A percentile compares a stretch with the other conserved stretches of the same genome.
Evolutionary conservation across 768 basidiomycete species (phyloP).

Genomic region (Auriscalpium orientale): DNA sequence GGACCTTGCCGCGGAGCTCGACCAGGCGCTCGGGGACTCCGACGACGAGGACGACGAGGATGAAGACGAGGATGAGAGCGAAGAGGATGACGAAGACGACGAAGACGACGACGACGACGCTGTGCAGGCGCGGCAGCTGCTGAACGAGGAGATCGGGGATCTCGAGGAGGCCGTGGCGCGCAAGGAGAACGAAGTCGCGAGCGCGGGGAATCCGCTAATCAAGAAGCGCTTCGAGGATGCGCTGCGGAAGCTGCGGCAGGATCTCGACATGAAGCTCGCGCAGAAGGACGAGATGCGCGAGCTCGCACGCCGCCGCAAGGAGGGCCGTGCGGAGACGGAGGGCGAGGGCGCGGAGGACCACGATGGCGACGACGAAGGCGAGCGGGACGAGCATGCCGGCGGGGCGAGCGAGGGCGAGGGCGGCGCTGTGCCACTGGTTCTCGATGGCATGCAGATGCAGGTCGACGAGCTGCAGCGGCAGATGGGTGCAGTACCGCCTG

Average conservation of each 20-base stretch:
- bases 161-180: constrained; percentile 81
- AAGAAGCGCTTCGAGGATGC: constrained; percentile 93
- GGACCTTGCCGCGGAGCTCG: constrained; percentile 82
- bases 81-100: constrained; percentile 44
- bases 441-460: neutral
- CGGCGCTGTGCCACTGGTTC: neutral
- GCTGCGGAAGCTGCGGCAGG: constrained; percentile 77
- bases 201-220: constrained; percentile 81
- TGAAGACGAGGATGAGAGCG: constrained; percentile 59
- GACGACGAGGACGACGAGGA: constrained; percentile 60
- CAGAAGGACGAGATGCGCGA: constrained; percentile 79
- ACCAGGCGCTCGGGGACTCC: constrained; percentile 72
- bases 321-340: constrained; percentile 38
- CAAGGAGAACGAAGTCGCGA: constrained; percentile 77
- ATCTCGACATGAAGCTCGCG: constrained; percentile 76
- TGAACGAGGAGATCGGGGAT: constrained; percentile 87
- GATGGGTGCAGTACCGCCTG: neutral
- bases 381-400: constrained; percentile 29
- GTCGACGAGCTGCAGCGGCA: neutral
- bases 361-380: constrained; percentile 31
- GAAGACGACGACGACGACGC: constrained; percentile 77
- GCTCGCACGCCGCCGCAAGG: constrained; percentile 62
- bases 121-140: constrained; percentile 63
- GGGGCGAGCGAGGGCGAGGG: constrained; percentile 20
- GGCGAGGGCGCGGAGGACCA: constrained; percentile 26